Evolutionary conservation across 2,329 filamentous ascomycete species (phyloP), one percentile per base, ranked within the genome.

Genomic region (Cadophora luteo-olivacea): DNA sequence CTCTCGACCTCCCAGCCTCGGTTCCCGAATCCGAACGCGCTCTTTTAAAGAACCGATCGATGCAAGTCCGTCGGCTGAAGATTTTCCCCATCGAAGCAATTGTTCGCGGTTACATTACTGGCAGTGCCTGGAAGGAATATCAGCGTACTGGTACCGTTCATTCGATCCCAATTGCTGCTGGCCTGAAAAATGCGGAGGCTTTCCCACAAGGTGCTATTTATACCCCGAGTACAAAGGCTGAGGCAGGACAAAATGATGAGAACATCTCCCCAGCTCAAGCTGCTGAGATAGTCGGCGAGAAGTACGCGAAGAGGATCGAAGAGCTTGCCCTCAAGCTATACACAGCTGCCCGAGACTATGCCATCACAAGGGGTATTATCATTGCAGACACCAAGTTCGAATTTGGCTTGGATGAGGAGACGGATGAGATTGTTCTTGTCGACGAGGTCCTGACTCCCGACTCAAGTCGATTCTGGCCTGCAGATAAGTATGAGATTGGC

Each of bases 401-500:
- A 76, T 92, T 92, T 78, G 90, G 89, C 0, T 79, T 90, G 11
- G 87, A 90, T 69, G 82, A 84, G 55, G 83, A 82, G 65, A 86
- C 84, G 0, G 82, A 86, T 65, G 84, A 89, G 74, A 84, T 93
- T 14, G 85, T 92, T n/a, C 81, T 92, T 49, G 85, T 92, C 1
- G 91, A 91, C 79, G 91, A 91, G 78, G 88, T 93, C 5, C 79
- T 92, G 69, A 97, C 93, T 8, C 93, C 94, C 2, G 91, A 93
- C 78, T 91, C 87, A 65, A 95, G 91, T 62, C 87, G 94, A 19
- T 97, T 97, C 85, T 98, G 95, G 94, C 89, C 90, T 0, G 87
- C 86, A 71, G 89, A 89, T 54, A 84, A 84, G 57, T 97, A 95
- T 78, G 85, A 89, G 77, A 80, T 92, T 22, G 94, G 94, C 1